phyloP scores from a whole-genome alignment of 2,329 filamentous ascomycete genomes.

The Lasiodiplodia sp. region DNA sequence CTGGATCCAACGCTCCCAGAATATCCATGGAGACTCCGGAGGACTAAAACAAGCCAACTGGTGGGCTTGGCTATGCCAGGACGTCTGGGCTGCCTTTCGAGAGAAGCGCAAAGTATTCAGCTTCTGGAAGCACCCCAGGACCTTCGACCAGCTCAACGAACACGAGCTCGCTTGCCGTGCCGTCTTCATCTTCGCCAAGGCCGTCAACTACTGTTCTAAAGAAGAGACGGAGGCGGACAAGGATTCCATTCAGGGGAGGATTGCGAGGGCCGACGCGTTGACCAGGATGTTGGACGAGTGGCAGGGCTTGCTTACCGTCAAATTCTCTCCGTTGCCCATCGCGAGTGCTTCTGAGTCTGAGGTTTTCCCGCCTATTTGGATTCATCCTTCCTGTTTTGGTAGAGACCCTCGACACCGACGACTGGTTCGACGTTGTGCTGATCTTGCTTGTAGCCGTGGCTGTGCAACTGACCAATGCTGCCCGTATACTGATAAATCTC shows the following conservation, averaged over 20 bases:
- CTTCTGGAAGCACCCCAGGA: constrained; percentile 64
- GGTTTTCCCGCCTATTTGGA: constrained; percentile 58
- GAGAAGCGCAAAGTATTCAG: constrained; percentile 64
- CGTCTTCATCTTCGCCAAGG: constrained; percentile 63
- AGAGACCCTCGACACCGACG: constrained; percentile 24
- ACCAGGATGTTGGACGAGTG: constrained; percentile 61
- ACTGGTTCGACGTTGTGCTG: not conserved
- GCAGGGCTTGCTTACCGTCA: constrained; percentile 51
- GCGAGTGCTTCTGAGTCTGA: not conserved
- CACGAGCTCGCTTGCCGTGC: constrained; percentile 63
- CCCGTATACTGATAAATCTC: constrained; percentile 60
- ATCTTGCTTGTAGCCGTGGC: constrained; percentile 48
- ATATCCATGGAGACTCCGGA: constrained; percentile 66
- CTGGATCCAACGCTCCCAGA: constrained; percentile 70
- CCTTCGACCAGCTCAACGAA: constrained; percentile 56
- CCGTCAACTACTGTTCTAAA: constrained; percentile 65
- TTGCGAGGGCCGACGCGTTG: constrained; percentile 55
- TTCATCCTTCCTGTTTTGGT: constrained; percentile 57
- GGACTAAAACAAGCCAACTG: constrained; percentile 66
- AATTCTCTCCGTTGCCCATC: constrained; percentile 53
- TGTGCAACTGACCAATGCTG: constrained; percentile 61
- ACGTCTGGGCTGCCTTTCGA: constrained; percentile 69
- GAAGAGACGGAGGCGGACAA: constrained; percentile 56
- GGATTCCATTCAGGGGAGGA: constrained; percentile 48
- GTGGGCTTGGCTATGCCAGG: constrained; percentile 73